phyloP scores from a whole-genome alignment of 140 eudicot species.

The Cichorium intybus region DNA sequence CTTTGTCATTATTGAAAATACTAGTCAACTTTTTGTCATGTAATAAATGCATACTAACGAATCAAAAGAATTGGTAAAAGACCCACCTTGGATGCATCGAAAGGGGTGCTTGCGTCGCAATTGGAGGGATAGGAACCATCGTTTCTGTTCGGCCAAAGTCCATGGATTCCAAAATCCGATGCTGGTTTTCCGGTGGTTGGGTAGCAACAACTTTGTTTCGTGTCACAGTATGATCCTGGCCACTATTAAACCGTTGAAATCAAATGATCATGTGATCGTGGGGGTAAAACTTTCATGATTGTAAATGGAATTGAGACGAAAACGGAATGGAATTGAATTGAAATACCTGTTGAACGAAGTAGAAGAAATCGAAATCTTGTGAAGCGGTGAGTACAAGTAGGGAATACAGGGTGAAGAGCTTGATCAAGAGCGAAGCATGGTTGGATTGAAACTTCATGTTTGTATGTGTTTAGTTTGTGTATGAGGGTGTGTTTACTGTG shows the following conservation, averaged over 20 bases:
- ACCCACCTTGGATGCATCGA: slow-evolving; percentile 46
- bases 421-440: slow-evolving; percentile 16
- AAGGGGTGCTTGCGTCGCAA: slow-evolving; percentile 39
- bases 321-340: not conserved
- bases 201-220: slow-evolving; percentile 46
- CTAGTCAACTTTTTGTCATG: not conserved
- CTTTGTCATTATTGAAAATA: not conserved
- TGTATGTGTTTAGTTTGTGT: slow-evolving; percentile 7
- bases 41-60: not conserved
- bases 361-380: slow-evolving; percentile 61
- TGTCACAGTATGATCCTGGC: slow-evolving; percentile 63
- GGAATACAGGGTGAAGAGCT: slow-evolving; percentile 32
- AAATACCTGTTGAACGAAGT: slow-evolving; percentile 57
- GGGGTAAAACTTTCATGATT: not conserved
- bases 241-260: slow-evolving; percentile 35
- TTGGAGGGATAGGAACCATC: slow-evolving; percentile 55
- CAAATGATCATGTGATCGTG: not conserved
- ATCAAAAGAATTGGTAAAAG: slow-evolving; percentile 4
- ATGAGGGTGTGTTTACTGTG: slow-evolving; percentile 12
- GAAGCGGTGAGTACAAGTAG: slow-evolving; percentile 34
- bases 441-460: slow-evolving; percentile 12
- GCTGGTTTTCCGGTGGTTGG: slow-evolving; percentile 61
- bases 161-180: slow-evolving; percentile 55
- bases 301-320: not conserved
- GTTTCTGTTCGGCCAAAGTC: slow-evolving; percentile 59